phyloP scores from a whole-genome alignment of 2,329 filamentous ascomycete genomes.

The Chrysoporthe austroafricana region DNA sequence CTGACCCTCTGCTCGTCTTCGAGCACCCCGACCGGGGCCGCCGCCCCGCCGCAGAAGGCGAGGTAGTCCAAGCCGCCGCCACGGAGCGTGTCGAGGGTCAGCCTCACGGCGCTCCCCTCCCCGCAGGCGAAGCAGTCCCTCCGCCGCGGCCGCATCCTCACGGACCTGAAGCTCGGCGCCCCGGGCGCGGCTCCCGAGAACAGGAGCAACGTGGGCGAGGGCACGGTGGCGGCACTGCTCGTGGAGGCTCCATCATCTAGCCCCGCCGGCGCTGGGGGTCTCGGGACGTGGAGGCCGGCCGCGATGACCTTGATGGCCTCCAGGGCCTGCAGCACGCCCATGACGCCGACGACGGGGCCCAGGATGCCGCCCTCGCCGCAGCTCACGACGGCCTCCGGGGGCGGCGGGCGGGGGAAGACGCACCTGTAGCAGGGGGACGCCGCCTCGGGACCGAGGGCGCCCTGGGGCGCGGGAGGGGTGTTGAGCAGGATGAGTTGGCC shows the following conservation, averaged over 20 bases:
- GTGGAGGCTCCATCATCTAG: background rate
- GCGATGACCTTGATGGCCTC: constrained; percentile 86
- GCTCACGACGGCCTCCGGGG: constrained; percentile 77
- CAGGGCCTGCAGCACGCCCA: constrained; percentile 90
- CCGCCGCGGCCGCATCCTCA: constrained; percentile 73
- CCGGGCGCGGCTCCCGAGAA: constrained; percentile 47
- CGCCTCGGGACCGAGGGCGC: constrained; percentile 46
- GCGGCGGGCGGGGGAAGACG: constrained; percentile 86
- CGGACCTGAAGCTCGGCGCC: constrained; percentile 64
- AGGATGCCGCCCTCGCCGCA: constrained; percentile 94
- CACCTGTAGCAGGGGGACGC: constrained; percentile 90
- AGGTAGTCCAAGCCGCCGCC: constrained; percentile 78
- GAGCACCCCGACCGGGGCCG: constrained; percentile 58
- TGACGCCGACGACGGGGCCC: constrained; percentile 87
- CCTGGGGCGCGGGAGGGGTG: constrained; percentile 68
- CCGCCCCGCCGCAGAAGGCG: constrained; percentile 75
- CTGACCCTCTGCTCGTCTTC: constrained; percentile 56
- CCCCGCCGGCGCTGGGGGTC: background rate
- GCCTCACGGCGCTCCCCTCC: constrained; percentile 49
- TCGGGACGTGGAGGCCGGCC: constrained; percentile 32
- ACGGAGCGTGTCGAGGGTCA: constrained; percentile 66
- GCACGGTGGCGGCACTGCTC: constrained; percentile 17
- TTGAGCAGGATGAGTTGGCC: constrained; percentile 92
- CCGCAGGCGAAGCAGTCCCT: constrained; percentile 79
- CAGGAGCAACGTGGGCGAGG: constrained; percentile 45